Conservation (phyloP, 345 rosid species). For the Dipteronia dyeriana region DNA sequence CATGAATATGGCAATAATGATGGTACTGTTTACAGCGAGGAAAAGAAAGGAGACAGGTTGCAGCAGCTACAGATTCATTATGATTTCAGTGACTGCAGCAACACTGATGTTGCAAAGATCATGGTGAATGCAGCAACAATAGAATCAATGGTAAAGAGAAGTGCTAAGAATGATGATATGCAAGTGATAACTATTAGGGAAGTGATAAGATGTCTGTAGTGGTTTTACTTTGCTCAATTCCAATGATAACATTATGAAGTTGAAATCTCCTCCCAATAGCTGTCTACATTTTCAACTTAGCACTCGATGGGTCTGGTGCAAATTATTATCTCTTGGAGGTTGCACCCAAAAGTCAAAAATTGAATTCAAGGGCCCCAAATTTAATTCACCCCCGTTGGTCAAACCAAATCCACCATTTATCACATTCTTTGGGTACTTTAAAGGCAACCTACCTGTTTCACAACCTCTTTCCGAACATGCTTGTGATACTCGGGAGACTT, state of each 20-base stretch:
- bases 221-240: not conserved
- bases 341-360: not conserved
- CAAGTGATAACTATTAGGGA: not conserved
- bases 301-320: not conserved
- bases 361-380: not conserved
- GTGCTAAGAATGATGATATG: not conserved
- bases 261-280: not conserved
- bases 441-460: constrained; percentile 71
- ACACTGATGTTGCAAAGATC: not conserved
- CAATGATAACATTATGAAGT: not conserved
- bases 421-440: constrained; percentile 12
- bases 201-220: too few relatives aligned
- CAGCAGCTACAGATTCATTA: too few relatives aligned
- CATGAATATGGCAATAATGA: too few relatives aligned
- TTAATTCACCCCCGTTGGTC: not conserved
- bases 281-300: not conserved
- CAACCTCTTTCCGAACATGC: constrained; percentile 79
- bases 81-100: not conserved
- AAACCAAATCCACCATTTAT: not conserved
- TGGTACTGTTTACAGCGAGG: too few relatives aligned
- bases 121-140: not conserved
- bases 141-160: not conserved
- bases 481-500: constrained; percentile 89
- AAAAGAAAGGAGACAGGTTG: too few relatives aligned
- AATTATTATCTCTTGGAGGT: not conserved